Evolutionary conservation across 768 basidiomycete species (phyloP), one percentile per base, ranked within the genome.

Genomic region (Lyophyllum decastes): DNA sequence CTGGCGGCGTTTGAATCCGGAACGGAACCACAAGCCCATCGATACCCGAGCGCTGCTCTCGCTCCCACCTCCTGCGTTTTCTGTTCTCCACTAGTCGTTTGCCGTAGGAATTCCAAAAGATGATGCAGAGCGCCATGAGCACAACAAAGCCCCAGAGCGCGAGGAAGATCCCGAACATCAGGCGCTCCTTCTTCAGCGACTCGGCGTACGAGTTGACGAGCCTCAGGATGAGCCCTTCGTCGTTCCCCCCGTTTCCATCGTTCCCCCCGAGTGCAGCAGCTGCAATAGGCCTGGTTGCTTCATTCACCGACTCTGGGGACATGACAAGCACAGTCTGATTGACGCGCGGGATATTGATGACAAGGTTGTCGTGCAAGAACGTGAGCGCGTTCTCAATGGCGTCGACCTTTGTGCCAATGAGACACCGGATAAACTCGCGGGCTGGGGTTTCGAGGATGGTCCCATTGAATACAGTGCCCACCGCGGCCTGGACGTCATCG

Each of bases 321-420:
- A 97, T 82, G 27, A 95, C 78, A 47, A 98, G 87, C 26, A 87
- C 78, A 38, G 82, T 80, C 50, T 89, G 76, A 57, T 93, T 89
- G 55, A 98, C 82, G 46, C 82, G 84, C 0, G 95, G 90, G 57
- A 98, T 80, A 65, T 91, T 74, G 65, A 98, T 78, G 48, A 86
- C 78, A 47, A 95, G 86, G 73, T 97, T 93, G 61, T 94, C 76
- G 68, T 96, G 88, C 61, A 98, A 76, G 82, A 96, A 98, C 0
- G 94, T 98, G 40, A 97, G 78, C 5, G 90, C 94, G 17, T 86
- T 80, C 72, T 95, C 93, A 66, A 98, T 79, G 10, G 89, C 92
- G 54, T 87, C 77, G 47, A 98, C 88, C 70, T 98, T 98, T 59
- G 82, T 81, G n/a, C 96, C 96, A 63, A 98, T 82, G 66, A 98